Evolutionary conservation across 192 early-diverging fungal species (phyloP).

Genomic region (Podila minutissima): DNA sequence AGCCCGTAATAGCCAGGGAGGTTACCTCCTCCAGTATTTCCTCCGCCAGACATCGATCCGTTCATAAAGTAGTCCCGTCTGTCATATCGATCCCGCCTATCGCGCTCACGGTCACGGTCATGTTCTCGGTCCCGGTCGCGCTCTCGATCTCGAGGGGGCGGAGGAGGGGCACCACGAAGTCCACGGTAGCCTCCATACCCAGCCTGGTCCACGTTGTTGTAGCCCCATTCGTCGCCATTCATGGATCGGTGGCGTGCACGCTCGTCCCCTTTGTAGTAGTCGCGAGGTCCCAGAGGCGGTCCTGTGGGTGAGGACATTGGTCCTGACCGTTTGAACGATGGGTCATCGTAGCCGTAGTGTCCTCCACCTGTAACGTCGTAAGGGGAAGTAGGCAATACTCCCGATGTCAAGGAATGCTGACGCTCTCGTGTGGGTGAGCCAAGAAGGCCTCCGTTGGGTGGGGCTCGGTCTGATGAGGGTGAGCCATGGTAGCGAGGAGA

Average conservation of each 20-base stretch:
- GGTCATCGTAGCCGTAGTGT: constrained; percentile 14
- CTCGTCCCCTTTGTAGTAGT: constrained; percentile 42
- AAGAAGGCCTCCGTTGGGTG: background rate
- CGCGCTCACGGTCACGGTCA: constrained; percentile 25
- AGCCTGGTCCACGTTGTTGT: constrained; percentile 19
- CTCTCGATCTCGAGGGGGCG: constrained; percentile 34
- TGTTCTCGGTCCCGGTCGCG: constrained; percentile 38
- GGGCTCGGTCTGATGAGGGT: constrained; percentile 16
- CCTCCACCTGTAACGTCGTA: constrained; percentile 1
- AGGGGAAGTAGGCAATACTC: constrained; percentile 5
- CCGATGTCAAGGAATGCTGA: constrained; percentile 30
- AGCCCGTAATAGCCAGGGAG: constrained; percentile 19
- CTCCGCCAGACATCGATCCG: constrained; percentile 7
- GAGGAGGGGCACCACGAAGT: constrained; percentile 30
- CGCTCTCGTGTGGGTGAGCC: constrained; percentile 32
- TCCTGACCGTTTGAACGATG: constrained; percentile 23
- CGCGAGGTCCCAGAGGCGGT: constrained; percentile 9
- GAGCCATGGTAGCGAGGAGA: constrained; percentile 31
- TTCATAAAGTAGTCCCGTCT: constrained; percentile 32
- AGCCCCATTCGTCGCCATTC: constrained; percentile 48
- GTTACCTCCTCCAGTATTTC: background rate
- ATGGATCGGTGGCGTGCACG: constrained; percentile 35
- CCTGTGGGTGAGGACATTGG: constrained; percentile 26
- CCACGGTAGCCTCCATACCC: constrained; percentile 38
- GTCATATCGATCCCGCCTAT: constrained; percentile 32